These are phyloP conservation scores for Diplosphaera chodatii DNA, from an alignment of 139 green algal species.

Conservation along the genomic window DNA sequence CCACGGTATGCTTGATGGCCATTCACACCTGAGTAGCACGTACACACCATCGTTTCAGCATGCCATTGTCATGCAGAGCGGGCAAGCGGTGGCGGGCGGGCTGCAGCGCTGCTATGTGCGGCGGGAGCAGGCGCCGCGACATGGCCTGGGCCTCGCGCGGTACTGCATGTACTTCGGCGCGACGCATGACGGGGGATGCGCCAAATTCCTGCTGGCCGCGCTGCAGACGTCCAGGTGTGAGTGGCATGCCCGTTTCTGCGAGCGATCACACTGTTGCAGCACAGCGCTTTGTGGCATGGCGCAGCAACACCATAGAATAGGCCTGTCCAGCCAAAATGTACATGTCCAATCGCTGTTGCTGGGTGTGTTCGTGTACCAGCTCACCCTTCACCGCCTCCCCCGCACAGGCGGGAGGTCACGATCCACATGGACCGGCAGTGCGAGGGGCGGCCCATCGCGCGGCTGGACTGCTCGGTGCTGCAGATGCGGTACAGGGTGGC, in stretches of 20 bases:
- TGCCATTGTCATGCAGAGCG: too few species aligned
- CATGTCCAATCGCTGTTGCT: too few species aligned
- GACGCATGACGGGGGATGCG: background rate
- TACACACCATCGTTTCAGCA: too few species aligned
- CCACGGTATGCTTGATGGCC: too few species aligned
- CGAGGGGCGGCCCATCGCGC: conserved; percentile 2
- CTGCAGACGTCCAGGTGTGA: conserved; percentile 11
- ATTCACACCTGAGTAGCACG: too few species aligned
- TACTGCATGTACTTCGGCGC: conserved; percentile 24
- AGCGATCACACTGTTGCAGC: too few species aligned
- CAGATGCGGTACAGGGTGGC: background rate
- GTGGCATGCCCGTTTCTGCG: too few species aligned
- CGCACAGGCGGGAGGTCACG: conserved; percentile 11
- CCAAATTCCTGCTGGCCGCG: conserved; percentile 8
- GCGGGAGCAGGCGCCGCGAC: conserved; percentile 9
- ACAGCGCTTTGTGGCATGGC: too few species aligned
- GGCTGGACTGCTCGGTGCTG: conserved; percentile 4
- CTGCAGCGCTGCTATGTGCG: conserved; percentile 37
- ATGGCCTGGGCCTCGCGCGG: background rate
- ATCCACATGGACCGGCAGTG: conserved; percentile 7
- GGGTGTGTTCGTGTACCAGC: too few species aligned
- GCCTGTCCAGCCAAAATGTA: too few species aligned
- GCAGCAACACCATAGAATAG: too few species aligned
- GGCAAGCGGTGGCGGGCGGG: conserved; percentile 7
- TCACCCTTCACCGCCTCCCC: too few species aligned